Evolutionary conservation across 306 rosid genomes (phyloP), one percentile per base, ranked within the genome.

Genomic region (Prosopis cineraria): DNA sequence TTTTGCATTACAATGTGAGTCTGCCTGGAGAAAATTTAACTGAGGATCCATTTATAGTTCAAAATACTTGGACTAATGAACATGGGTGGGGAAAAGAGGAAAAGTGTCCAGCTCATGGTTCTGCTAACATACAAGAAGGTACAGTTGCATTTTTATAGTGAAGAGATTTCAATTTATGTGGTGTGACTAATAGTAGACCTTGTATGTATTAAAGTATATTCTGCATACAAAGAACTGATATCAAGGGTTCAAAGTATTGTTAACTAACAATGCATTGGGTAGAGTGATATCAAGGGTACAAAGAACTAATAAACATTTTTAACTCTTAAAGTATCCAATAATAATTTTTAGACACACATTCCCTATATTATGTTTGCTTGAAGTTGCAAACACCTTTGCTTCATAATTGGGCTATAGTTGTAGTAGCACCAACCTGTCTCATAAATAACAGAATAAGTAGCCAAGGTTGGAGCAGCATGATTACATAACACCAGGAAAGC

Each of bases 41-140:
- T 9, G 91, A 88, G 80, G 89, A 87, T 63, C 91, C 96, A 39
- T 94, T 89, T 79, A 85, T 92, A 44, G 84, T 92, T 78, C 97
- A 94, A 87, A 94, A 88, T 82, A 86, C 88, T 53, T 94, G 98
- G 98, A 92, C 85, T 16, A 65, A 80, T 76, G 94, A 92, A 80
- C 87, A 82, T 65, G 97, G 93, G 70, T 94, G 97, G 98, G 97
- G 92, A 60, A 90, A 82, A 79, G 90, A 81, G 78, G 94, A 92
- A 88, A 88, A 81, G 44, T 94, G 98, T 73, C 97, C 96, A 37
- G 78, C 90, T 75, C 91, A 66, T 75, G 64, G 86, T 76, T 87
- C 93, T 76, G 78, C 88, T 56, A 85, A 83, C 84, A 70, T 58
- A 45, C 74, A 69, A 27, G 82, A 83, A 83, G 98, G 98, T 94